Evolutionary conservation across 345 rosid genomes (phyloP), one percentile per base, ranked within the genome.

Genomic region (Microcos paniculata): DNA sequence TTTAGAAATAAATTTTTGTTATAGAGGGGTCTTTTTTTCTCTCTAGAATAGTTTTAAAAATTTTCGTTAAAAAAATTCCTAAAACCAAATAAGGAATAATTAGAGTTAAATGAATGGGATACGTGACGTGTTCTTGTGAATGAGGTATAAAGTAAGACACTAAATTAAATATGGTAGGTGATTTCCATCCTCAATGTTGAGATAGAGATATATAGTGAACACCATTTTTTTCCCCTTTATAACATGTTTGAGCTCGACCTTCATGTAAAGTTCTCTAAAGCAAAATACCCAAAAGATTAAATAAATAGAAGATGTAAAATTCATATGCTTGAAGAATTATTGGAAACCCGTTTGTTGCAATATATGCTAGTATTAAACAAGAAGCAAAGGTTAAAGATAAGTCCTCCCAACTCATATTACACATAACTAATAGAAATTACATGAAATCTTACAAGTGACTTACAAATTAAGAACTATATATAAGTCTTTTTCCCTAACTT

Each of bases 331-430:
- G 15, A 21, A 57, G 33, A 26, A 57, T 12, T 58, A 28, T 58
- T 28, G 58, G 49, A 49, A 30, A 30, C 16, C 43, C 58, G 18
- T 4, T n/a, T 46, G 18, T 48, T 49, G 24, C 71, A 46, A 46
- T 67, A 65, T 67, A 65, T 24, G 72, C 42, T 49, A 69, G 43
- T 51, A 69, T 69, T 49, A 69, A 69, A 69, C 72, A 49, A 19
- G 26, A 49, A 49, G 49, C 59, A 31, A 49, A 69, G 58, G 49
- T 30, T 31, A 69, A 58, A 69, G 30, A 18, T 49, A 16, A 6
- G 19, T 21, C 59, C n/a, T 24, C 18, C 57, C 40, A 24, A 26
- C 38, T 67, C 35, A 28, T 28, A 68, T 16, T 21, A 68, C 24
- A 28, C 72, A 68, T 68, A 28, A 68, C 28, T 69, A 69, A 48